Conservation (phyloP, 805 yeast genomes). For the Starmerella geochares region DNA sequence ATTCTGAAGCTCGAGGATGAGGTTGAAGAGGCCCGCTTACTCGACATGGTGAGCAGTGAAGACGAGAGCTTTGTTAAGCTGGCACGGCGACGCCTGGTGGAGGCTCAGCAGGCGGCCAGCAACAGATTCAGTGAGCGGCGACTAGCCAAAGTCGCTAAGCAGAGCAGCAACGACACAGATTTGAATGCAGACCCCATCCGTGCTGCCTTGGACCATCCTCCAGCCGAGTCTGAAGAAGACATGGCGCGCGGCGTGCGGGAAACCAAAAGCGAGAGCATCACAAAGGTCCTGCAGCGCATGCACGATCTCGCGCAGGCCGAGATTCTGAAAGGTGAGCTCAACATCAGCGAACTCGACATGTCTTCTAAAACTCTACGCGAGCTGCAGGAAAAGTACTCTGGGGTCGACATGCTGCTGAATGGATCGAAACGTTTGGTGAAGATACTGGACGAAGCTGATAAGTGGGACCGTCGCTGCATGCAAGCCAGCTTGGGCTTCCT, state of each 20-base stretch:
- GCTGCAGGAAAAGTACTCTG: conserved; percentile 32
- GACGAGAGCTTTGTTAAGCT: conserved; percentile 11
- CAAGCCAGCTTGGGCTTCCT: conserved; percentile 32
- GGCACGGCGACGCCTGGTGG: conserved; percentile 19
- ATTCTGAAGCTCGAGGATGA: conserved; percentile 17
- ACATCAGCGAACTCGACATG: conserved; percentile 34
- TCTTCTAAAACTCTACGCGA: conserved; percentile 30
- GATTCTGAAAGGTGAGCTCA: conserved; percentile 32
- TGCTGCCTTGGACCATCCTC: too few relatives aligned
- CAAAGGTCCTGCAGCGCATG: conserved; percentile 29
- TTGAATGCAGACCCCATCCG: neutral
- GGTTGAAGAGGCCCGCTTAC: conserved; percentile 13
- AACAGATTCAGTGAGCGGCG: neutral
- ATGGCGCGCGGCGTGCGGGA: conserved; percentile 16
- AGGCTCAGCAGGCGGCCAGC: conserved; percentile 22
- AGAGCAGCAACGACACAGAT: neutral
- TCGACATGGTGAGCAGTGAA: neutral
- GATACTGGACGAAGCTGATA: conserved; percentile 35
- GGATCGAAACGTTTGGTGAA: conserved; percentile 32
- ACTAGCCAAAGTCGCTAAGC: neutral
- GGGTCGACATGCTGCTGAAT: conserved; percentile 32
- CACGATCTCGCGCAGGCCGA: conserved; percentile 34
- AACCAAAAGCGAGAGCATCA: conserved; percentile 27
- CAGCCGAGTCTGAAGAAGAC: conserved; percentile 1
- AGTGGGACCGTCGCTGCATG: conserved; percentile 34